Evolutionary conservation across 768 basidiomycete genomes (phyloP).

Genomic region (Auricularia auricula-judae): DNA sequence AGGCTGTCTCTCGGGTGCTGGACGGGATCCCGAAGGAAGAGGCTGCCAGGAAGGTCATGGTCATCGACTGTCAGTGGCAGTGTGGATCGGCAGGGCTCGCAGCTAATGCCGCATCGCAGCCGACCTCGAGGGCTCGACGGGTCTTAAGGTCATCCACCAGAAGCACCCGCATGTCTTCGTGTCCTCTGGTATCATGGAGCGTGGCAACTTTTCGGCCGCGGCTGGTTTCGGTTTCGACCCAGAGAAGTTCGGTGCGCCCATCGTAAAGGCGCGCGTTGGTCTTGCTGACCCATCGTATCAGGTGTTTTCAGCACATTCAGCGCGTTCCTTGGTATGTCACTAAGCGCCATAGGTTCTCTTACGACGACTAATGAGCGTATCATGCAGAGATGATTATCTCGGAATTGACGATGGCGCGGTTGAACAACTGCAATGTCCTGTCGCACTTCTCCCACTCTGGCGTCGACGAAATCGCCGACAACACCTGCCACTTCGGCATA

Average conservation of each 20-base stretch:
- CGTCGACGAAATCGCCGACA: slow-evolving; percentile 43
- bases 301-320: slow-evolving; percentile 80
- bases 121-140: slow-evolving; percentile 84
- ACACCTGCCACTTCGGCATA: slow-evolving; percentile 53
- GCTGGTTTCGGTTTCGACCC: slow-evolving; percentile 79
- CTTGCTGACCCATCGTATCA: not conserved
- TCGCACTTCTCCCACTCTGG: slow-evolving; percentile 87
- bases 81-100: not conserved
- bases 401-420: slow-evolving; percentile 84
- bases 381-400: slow-evolving; percentile 69
- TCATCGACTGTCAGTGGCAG: slow-evolving; percentile 60
- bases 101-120: slow-evolving; percentile 26
- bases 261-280: not conserved
- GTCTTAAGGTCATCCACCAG: slow-evolving; percentile 78
- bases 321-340: slow-evolving; percentile 46
- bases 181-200: slow-evolving; percentile 80
- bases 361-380: not conserved
- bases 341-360: not conserved
- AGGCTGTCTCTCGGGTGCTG: slow-evolving; percentile 70
- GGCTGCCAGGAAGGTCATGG: slow-evolving; percentile 69
- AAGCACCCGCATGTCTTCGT: slow-evolving; percentile 84
- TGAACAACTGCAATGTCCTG: slow-evolving; percentile 81
- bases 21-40: slow-evolving; percentile 69
- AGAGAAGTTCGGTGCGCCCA: slow-evolving; percentile 55
- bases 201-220: slow-evolving; percentile 73